Evolutionary conservation across 257 asterid genomes (phyloP), one percentile per base, ranked within the genome.

Genomic region (Ballota nigra): DNA sequence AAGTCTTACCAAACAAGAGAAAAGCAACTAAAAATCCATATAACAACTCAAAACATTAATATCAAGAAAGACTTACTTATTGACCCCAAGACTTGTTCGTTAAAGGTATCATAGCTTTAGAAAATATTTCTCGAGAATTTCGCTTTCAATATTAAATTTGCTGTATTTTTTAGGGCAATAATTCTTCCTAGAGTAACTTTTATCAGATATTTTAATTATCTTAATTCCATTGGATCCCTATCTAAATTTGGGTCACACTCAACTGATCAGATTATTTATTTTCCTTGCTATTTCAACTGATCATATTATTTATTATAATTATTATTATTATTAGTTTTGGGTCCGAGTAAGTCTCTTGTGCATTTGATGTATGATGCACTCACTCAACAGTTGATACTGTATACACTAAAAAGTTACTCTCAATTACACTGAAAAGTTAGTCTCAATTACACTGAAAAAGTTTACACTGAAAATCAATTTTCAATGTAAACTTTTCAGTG

Each of bases 151-250:
- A 33, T 34, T 49, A 59, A 33, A 49, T 36, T 66, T 66, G 45
- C 13, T 56, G 0, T 43, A 61, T 43, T 22, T n/a, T 67, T 33
- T 22, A 16, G 26, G 52, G 2, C 18, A 59, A 59, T 72, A 72
- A 49, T 66, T 77, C 76, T 69, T 24, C 34, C 16, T 66, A 47
- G 41, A 52, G 12, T 38, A 18, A 47, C 66, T 24, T n/a, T n/a
- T 72, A 40, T 13, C 33, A 12, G 7, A 41, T 0, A 28, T 62
- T 69, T 43, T 78, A 55, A 70, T 69, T 18, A 28, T 16, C 23
- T n/a, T 16, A 13, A 68, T 53, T 74, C 36, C n/a, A 68, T 63
- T 33, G 61, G 60, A 68, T 65, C 63, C 12, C 64, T 58, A 6
- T 24, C 18, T 22, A 23, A 58, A 5, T 57, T 52, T 24, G 10